A percentile compares a stretch with the other conserved stretches of the same genome.
These are phyloP conservation scores for Ogataea methanolica DNA, from an alignment of 805 yeast species.

Conservation along the genomic window DNA sequence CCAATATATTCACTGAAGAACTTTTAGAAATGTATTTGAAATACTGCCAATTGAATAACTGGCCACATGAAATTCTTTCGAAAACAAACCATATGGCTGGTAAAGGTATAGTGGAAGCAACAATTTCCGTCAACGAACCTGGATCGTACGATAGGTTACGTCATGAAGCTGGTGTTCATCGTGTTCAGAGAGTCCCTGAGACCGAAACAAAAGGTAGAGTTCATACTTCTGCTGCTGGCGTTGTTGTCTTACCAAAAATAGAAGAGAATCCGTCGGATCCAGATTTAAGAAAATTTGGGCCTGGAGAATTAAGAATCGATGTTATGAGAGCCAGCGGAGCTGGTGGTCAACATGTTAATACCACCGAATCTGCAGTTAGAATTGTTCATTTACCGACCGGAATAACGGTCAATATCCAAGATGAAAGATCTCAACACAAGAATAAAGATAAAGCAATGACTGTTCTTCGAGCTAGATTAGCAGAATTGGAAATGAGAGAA, in stretches of 20 bases:
- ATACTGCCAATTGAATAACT: conserved; percentile 58
- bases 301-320: conserved; percentile 87
- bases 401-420: conserved; percentile 83
- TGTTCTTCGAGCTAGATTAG: conserved; percentile 75
- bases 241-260: conserved; percentile 83
- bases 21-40: conserved; percentile 75
- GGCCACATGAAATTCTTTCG: conserved; percentile 65
- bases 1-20: conserved; percentile 80
- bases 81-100: conserved; percentile 53
- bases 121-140: conserved; percentile 64
- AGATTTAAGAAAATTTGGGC: conserved; percentile 54
- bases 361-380: conserved; percentile 95
- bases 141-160: conserved; percentile 73
- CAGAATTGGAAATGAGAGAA: conserved; percentile 68
- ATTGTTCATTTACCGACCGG: conserved; percentile 91
- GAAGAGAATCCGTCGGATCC: conserved; percentile 47
- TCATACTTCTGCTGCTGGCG: conserved; percentile 96
- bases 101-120: conserved; percentile 71
- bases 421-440: conserved; percentile 90
- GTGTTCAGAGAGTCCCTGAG: conserved; percentile 91
- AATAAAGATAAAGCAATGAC: conserved; percentile 91
- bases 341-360: conserved; percentile 98
- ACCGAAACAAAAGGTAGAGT: conserved; percentile 93
- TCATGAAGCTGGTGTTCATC: conserved; percentile 91
- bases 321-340: conserved; percentile 98